Percentiles rank a stretch among this genome's conserved stretches.
Evolutionary conservation across 2,329 filamentous ascomycete species (phyloP).

Genomic region (Pseudogymnoascus destructans): DNA sequence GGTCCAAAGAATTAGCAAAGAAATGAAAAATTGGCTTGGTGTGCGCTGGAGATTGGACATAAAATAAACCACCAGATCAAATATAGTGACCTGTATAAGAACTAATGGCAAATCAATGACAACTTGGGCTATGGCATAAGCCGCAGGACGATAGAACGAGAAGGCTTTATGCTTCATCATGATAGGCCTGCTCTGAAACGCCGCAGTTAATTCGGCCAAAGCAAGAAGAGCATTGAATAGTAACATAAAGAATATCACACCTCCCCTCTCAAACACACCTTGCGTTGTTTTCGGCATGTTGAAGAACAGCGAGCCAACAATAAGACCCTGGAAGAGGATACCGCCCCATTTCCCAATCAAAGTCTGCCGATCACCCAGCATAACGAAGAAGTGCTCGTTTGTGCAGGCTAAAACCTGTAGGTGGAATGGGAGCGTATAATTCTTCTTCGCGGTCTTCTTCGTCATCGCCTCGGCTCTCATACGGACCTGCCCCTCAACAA

Average conservation of each 20-base stretch:
- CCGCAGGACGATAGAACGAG: conserved; percentile 11
- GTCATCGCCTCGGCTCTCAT: conserved; percentile 28
- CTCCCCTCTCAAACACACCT: conserved; percentile 46
- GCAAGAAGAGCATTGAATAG: conserved; percentile 51
- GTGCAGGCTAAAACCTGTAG: conserved; percentile 37
- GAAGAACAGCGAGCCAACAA: conserved; percentile 35
- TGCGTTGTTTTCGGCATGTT: conserved; percentile 37
- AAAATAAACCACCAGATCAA: conserved; percentile 77
- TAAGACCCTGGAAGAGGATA: conserved; percentile 26
- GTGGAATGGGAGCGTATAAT: conserved; percentile 38
- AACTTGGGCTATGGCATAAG: conserved; percentile 60
- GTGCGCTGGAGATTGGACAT: conserved; percentile 69
- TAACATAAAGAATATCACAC: conserved; percentile 48
- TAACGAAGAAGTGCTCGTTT: conserved; percentile 26
- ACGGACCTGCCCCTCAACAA: conserved; percentile 25
- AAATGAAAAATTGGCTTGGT: conserved; percentile 72
- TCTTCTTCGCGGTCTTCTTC: conserved; percentile 33
- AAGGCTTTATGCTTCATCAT: conserved; percentile 59
- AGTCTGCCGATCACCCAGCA: conserved; percentile 26
- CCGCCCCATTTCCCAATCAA: conserved; percentile 27
- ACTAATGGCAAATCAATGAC: conserved; percentile 77
- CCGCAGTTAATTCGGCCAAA: conserved; percentile 45
- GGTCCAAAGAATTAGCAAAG: conserved; percentile 61
- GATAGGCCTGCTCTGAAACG: conserved; percentile 50
- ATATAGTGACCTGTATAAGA: conserved; percentile 56